phyloP scores from a whole-genome alignment of 2,329 filamentous ascomycete genomes.

The Arthrobotrys conoides region DNA sequence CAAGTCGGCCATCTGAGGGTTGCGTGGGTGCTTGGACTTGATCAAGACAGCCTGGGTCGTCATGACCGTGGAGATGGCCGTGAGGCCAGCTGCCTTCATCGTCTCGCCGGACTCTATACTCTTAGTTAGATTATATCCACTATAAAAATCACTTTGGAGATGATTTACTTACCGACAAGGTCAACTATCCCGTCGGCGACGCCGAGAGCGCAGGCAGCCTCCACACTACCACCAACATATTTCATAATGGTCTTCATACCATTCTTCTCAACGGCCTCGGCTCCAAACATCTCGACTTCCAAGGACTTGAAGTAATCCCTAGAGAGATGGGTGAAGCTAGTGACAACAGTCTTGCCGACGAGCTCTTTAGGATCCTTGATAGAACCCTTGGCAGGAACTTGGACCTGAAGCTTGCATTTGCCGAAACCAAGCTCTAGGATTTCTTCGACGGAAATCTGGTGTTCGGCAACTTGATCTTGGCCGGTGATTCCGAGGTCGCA shows the following conservation, averaged over 20 bases:
- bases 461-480: constrained; percentile 80
- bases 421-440: constrained; percentile 93
- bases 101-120: constrained; percentile 91
- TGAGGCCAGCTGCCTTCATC: constrained; percentile 94
- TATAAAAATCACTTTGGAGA: not conserved
- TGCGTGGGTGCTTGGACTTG: constrained; percentile 86
- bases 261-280: constrained; percentile 67
- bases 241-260: constrained; percentile 89
- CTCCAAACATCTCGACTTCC: constrained; percentile 68
- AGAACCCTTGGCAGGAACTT: constrained; percentile 87
- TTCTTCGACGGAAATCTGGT: constrained; percentile 78
- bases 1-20: constrained; percentile 83
- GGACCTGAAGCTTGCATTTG: constrained; percentile 92
- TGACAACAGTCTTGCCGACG: constrained; percentile 92
- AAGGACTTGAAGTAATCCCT: constrained; percentile 86
- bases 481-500: constrained; percentile 97
- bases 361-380: constrained; percentile 80
- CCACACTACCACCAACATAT: constrained; percentile 94
- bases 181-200: constrained; percentile 98
- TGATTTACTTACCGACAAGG: constrained; percentile 81
- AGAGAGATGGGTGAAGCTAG: constrained; percentile 90
- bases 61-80: constrained; percentile 93
- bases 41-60: constrained; percentile 90
- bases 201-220: constrained; percentile 94
- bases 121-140: constrained; percentile 21